Evolutionary conservation across 202 grass and related monocot species (phyloP).

Genomic region (Dendrocalamus latiflorus): DNA sequence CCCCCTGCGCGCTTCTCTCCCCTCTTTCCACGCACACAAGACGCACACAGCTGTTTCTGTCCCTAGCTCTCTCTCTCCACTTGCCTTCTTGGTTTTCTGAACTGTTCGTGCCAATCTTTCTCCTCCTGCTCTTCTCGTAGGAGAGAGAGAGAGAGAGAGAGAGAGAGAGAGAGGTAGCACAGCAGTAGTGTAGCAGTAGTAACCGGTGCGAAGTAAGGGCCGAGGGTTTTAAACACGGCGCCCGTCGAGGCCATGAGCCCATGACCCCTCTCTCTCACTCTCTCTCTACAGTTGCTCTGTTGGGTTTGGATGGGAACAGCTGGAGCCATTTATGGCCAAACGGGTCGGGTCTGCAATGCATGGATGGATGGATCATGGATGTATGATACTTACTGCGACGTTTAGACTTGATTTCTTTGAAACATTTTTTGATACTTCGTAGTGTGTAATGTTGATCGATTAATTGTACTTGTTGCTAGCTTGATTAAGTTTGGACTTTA

Average conservation of each 20-base stretch:
- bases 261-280: constrained; percentile 48
- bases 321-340: constrained; percentile 72
- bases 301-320: constrained; percentile 67
- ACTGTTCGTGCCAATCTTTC: constrained; percentile 16
- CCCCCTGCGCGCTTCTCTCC: background rate
- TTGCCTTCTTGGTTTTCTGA: background rate
- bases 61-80: background rate
- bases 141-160: background rate
- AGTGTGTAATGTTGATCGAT: background rate
- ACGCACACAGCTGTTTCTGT: background rate
- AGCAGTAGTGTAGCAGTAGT: constrained; percentile 32
- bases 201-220: constrained; percentile 66
- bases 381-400: background rate
- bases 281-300: constrained; percentile 42
- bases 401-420: background rate
- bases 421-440: background rate
- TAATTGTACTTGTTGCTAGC: background rate
- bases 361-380: background rate
- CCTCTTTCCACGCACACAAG: background rate
- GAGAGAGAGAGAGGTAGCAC: background rate
- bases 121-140: background rate
- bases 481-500: background rate
- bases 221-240: constrained; percentile 52
- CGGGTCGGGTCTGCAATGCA: constrained; percentile 40
- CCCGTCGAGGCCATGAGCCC: constrained; percentile 36